Evolutionary conservation across 768 basidiomycete species (phyloP).

Genomic region (Tricholomella constricta): DNA sequence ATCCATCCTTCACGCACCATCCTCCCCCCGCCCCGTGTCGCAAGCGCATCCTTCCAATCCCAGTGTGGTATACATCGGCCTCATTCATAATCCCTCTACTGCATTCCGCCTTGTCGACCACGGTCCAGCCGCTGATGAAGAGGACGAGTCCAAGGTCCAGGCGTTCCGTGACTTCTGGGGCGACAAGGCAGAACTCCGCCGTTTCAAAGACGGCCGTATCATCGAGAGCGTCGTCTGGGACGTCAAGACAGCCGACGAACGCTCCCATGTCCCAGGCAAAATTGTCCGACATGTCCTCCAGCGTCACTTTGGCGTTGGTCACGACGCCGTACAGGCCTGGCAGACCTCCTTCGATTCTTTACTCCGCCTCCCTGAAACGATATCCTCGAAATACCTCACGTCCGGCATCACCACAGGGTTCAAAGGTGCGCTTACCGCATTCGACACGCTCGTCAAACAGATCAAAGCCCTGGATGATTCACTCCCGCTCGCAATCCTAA

Average conservation of each 20-base stretch:
- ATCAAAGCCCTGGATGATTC: conserved; percentile 74
- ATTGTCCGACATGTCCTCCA: conserved; percentile 75
- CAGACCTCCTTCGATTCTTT: conserved; percentile 59
- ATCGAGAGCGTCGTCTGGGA: conserved; percentile 97
- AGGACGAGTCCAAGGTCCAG: conserved; percentile 48
- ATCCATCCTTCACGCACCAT: conserved; percentile 57
- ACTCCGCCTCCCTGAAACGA: conserved; percentile 56
- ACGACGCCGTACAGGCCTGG: conserved; percentile 55
- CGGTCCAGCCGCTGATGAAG: conserved; percentile 76
- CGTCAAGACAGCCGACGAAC: conserved; percentile 75
- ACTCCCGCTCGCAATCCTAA: conserved; percentile 77
- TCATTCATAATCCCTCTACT: conserved; percentile 70
- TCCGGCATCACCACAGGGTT: conserved; percentile 54
- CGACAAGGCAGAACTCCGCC: conserved; percentile 83
- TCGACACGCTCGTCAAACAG: conserved; percentile 72
- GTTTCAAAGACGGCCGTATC: conserved; percentile 96
- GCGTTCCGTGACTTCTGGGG: conserved; percentile 91
- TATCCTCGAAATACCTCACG: conserved; percentile 46
- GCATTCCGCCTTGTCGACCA: conserved; percentile 90
- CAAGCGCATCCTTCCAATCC: conserved; percentile 56
- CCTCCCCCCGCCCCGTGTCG: conserved; percentile 46
- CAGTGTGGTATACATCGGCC: conserved; percentile 63
- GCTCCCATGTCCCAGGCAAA: conserved; percentile 71
- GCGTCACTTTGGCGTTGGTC: conserved; percentile 71
- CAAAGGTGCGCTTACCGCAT: conserved; percentile 75